Conservation (phyloP, 257 asterid species). For the Euphrasia confusa region DNA sequence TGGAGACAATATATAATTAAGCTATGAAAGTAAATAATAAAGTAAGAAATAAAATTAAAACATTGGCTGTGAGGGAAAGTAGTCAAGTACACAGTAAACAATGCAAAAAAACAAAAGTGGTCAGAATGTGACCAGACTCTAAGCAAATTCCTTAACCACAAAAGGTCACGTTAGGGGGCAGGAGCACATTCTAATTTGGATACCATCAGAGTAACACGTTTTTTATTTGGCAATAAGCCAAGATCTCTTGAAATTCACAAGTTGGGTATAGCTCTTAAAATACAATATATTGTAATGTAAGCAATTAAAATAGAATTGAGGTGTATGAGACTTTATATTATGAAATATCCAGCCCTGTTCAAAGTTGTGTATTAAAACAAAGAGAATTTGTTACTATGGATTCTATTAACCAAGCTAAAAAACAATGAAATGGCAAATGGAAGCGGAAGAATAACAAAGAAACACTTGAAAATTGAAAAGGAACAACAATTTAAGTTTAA, state of each 20-base stretch:
- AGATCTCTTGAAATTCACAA: background rate
- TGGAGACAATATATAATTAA: slow-evolving; percentile 27
- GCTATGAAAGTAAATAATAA: background rate
- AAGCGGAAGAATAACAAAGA: background rate
- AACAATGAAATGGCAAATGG: background rate
- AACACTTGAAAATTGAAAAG: background rate
- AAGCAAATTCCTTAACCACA: background rate
- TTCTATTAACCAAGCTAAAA: background rate
- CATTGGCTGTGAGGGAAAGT: background rate
- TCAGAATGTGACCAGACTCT: background rate
- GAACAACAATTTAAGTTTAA: too few species aligned
- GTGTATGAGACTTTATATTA: too few species aligned
- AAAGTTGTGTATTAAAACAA: background rate
- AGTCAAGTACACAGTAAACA: background rate
- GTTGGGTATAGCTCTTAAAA: background rate
- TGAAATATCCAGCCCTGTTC: too few species aligned
- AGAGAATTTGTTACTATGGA: background rate
- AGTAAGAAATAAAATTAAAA: background rate
- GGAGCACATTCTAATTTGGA: background rate
- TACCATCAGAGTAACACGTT: background rate
- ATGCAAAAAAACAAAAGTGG: background rate
- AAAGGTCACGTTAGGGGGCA: too few species aligned
- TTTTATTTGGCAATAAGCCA: background rate
- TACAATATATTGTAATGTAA: too few species aligned
- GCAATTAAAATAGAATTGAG: too few species aligned